Evolutionary conservation across 768 basidiomycete species (phyloP).

Genomic region (Russula olivacea): DNA sequence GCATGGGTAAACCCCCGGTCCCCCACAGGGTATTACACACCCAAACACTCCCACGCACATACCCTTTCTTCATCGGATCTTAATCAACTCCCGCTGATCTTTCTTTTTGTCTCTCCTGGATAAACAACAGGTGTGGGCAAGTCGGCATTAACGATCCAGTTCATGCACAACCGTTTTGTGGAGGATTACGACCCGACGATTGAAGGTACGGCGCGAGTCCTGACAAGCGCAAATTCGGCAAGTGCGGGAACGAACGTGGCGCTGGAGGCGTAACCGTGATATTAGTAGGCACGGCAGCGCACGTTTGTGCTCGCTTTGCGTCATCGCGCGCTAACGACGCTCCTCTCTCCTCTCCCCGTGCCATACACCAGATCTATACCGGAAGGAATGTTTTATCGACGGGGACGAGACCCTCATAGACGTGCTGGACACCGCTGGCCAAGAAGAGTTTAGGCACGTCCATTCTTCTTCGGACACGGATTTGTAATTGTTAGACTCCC

Average conservation of each 20-base stretch:
- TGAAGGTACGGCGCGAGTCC: slow-evolving; percentile 49
- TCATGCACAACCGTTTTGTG: slow-evolving; percentile 92
- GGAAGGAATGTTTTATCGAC: slow-evolving; percentile 95
- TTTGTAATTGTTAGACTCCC: background rate
- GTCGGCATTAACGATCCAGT: slow-evolving; percentile 94
- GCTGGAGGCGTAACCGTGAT: background rate
- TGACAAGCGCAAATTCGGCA: background rate
- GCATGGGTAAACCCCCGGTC: too few species aligned
- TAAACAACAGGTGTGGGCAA: slow-evolving; percentile 79
- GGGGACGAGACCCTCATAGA: slow-evolving; percentile 95
- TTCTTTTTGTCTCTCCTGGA: background rate
- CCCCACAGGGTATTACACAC: background rate
- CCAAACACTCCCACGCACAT: too few species aligned
- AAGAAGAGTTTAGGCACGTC: slow-evolving; percentile 95
- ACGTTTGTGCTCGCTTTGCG: slow-evolving; percentile 21
- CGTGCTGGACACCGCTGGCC: slow-evolving; percentile 94
- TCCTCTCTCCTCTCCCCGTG: background rate
- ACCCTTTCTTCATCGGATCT: too few species aligned
- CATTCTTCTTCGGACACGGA: background rate
- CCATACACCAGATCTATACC: slow-evolving; percentile 75
- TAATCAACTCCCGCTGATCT: too few species aligned
- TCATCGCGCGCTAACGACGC: slow-evolving; percentile 1
- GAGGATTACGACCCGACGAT: slow-evolving; percentile 95
- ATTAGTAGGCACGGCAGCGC: background rate
- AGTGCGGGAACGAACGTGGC: slow-evolving; percentile 6